Evolutionary conservation across 2,329 filamentous ascomycete genomes (phyloP), one percentile per base, ranked within the genome.

Genomic region (Xylariaceae sp.): DNA sequence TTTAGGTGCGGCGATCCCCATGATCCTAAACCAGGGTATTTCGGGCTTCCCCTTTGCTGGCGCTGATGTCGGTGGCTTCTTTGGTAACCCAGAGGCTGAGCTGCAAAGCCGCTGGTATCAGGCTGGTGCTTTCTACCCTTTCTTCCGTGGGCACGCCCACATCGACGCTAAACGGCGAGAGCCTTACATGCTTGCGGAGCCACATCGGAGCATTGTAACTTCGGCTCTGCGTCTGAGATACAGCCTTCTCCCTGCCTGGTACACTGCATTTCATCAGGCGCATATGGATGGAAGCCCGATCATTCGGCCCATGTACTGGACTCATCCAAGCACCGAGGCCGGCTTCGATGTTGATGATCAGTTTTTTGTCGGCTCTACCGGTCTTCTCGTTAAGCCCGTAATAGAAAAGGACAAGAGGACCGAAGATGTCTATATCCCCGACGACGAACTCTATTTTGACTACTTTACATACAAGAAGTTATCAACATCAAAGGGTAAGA

Each of bases 51-150:
- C 94, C 11, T 97, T 97, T 64, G 84, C 90, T 1, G 94, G 94
- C 48, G 94, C 94, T 45, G 94, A 99, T 71, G 91, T 99, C 44
- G 94, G 91, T 49, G 94, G 94, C 27, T 99, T 99, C 78, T 99
- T 99, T 62, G 92, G 94, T 48, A 96, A 99, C 70, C 94, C 94
- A 0, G 88, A 88, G 61, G 91, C 91, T 64, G 92, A 99, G 52
- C 81, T 99, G 18, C 79, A 95, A 59, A 88, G 89, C 11, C 85
- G 94, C 36, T 99, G 94, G 94, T 99, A 96, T 71, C 94, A 99
- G 70, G 84, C 91, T 32, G 94, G 94, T 54, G 89, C 89, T 48
- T 99, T 95, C 76, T 97, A 97, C 68, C 94, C 94, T 7, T 99
- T 97, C 76, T 95, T 97, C 87, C 89, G 94, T 54, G 94, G 84